Base-by-base conservation (phyloP, 1,284 basidiomycete genomes). In the Sanguinoderma infundibulare region DNA sequence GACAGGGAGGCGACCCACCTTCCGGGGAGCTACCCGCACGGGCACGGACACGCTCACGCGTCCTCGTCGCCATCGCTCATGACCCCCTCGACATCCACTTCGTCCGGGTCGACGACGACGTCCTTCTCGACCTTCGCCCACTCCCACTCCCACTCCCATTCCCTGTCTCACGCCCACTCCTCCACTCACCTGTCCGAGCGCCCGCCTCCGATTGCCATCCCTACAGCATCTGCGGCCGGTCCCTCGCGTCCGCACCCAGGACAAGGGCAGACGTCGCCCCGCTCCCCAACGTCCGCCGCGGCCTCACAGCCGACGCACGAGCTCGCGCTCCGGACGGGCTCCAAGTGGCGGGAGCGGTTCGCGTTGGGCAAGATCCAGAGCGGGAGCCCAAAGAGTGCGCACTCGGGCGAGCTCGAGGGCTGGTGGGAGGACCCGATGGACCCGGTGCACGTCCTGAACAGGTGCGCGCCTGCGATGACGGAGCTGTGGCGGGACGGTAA, bases 371-470 rank as follows among this genome's bases (percentile, higher is more conserved):
- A 74, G 67, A 81, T 83, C 49, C 85, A 84, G 74, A 87, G 83
- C 50, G 85, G 84, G 74, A 88, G 83, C 70, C 85, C 86, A 6
- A 87, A 87, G 78, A 86, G 81, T 64, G 81, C 83, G 34, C 83
- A 87, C 70, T 82, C 85, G 24, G 87, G 86, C 55, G 88, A 90
- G 74, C 82, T 91, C 54, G 83, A 84, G 68, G 89, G 88, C 17
- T 92, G 90, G 90, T 92, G 90, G 90, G 90, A 91, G 73, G 89
- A 93, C 77, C 90, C 89, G 39, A 81, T 85, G 22, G 91, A 93
- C 73, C 91, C 90, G 34, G 89, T 91, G 55, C 89, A 92, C 71
- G 73, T 83, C 51, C 76, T 94, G 28, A 79, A 87, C 68, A 80
- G 83, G 17, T 89, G 84, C 71, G 82, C 83, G 9, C 79, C 81